Evolutionary conservation across 192 early-diverging fungal genomes (phyloP), one percentile per base, ranked within the genome.

Genomic region (Helicostylum pulchrum): DNA sequence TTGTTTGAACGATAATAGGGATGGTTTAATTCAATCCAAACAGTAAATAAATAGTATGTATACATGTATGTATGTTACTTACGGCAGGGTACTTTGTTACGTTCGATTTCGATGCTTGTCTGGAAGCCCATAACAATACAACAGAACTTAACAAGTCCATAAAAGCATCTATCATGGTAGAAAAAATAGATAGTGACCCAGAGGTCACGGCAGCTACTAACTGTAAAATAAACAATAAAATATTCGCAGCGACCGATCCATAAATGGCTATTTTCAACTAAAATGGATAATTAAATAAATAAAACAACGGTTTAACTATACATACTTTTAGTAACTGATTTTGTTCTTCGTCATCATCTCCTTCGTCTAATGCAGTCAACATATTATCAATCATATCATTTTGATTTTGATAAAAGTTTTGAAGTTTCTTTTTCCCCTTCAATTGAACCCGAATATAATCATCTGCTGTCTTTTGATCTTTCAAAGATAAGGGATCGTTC

Each of bases 371-470:
- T 20, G 89, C 83, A 7, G 78, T 74, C 36, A 95, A 71, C 45
- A 92, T 83, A 52, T 82, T 78, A 52, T 90, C 79, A 68, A 95
- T 95, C 45, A 88, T 78, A 49, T 90, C 84, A 66, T 96, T 94
- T 66, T 96, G 94, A 36, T 79, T 69, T 53, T 87, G 66, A 72
- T 96, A 96, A 64, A 93, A 96, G 21, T 78, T 71, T 39, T 74
- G 77, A n/a, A 90, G 67, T 56, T 81, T 75, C 34, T 78, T 78
- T 54, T 72, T 76, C 4, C 72, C 75, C 4, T 74, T 67, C 32
- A 39, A 50, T 14, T 82, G 67, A 32, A 78, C 76, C 12, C 51
- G 52, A 4, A 85, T 79, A 46, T 85, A 80, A 2, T 81, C 79
- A 53, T 81, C 78, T 9, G 80, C 74, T 51, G 77, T 76, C 56